phyloP scores from a whole-genome alignment of 2,329 filamentous ascomycete genomes.

The Pseudonectria buxi region DNA sequence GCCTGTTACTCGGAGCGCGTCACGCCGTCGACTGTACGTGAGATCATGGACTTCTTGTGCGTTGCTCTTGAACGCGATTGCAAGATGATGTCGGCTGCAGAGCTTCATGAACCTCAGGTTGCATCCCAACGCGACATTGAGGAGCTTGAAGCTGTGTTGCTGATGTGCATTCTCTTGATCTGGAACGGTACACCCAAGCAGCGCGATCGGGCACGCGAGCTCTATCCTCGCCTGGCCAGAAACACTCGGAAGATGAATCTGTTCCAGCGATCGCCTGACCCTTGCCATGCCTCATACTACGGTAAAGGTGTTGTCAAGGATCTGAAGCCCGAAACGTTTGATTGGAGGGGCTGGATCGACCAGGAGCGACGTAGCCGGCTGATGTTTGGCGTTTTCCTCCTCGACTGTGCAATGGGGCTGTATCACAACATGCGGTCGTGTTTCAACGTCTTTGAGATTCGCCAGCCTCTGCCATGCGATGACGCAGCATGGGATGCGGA shows the following conservation, averaged over 20 bases:
- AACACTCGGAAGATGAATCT: slow-evolving; percentile 53
- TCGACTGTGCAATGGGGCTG: slow-evolving; percentile 58
- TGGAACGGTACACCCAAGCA: slow-evolving; percentile 66
- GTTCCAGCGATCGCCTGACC: slow-evolving; percentile 43
- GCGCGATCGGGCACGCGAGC: slow-evolving; percentile 53
- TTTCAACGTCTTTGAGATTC: slow-evolving; percentile 58
- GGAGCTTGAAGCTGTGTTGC: slow-evolving; percentile 59
- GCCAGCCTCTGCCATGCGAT: slow-evolving; percentile 62
- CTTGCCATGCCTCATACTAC: slow-evolving; percentile 21
- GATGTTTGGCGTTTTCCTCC: slow-evolving; percentile 58
- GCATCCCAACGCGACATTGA: slow-evolving; percentile 43
- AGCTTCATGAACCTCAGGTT: slow-evolving; percentile 15
- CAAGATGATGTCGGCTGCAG: slow-evolving; percentile 33
- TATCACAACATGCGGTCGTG: slow-evolving; percentile 64
- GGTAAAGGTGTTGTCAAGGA: slow-evolving; percentile 40
- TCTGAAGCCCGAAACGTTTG: slow-evolving; percentile 47
- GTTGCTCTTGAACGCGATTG: slow-evolving; percentile 51
- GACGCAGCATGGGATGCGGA: slow-evolving; percentile 68
- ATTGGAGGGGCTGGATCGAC: slow-evolving; percentile 62
- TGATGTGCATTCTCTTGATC: slow-evolving; percentile 55
- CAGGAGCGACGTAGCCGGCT: slow-evolving; percentile 63
- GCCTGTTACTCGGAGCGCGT: slow-evolving; percentile 66
- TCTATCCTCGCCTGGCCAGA: slow-evolving; percentile 50
- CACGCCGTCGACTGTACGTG: slow-evolving; percentile 53
- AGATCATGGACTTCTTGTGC: slow-evolving; percentile 60